Evolutionary conservation across 2,329 filamentous ascomycete species (phyloP).

Genomic region (Dissoconium aciculare): DNA sequence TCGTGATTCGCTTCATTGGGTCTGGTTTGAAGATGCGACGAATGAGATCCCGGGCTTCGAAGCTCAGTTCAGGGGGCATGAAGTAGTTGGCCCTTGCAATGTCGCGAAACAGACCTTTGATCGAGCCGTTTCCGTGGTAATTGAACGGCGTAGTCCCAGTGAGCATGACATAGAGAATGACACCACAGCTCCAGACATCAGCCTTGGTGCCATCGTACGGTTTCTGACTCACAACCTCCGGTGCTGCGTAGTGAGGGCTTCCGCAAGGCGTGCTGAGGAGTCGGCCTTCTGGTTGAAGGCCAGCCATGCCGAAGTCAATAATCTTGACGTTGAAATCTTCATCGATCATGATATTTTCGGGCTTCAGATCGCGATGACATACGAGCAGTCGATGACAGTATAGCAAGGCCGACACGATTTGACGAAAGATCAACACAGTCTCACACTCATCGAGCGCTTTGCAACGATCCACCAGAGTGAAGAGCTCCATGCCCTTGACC

Average conservation of each 20-base stretch:
- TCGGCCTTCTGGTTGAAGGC: slow-evolving; percentile 65
- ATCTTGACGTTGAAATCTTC: slow-evolving; percentile 64
- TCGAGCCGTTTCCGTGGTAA: slow-evolving; percentile 45
- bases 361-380: slow-evolving; percentile 90
- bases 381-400: slow-evolving; percentile 94
- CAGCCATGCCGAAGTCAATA: slow-evolving; percentile 96
- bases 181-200: slow-evolving; percentile 89
- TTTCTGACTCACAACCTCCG: slow-evolving; percentile 66
- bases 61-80: slow-evolving; percentile 38
- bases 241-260: slow-evolving; percentile 91
- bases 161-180: slow-evolving; percentile 78
- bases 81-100: slow-evolving; percentile 35
- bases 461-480: slow-evolving; percentile 64
- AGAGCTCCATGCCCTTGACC: slow-evolving; percentile 70
- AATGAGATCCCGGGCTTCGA: slow-evolving; percentile 64
- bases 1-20: slow-evolving; percentile 62
- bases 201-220: slow-evolving; percentile 73
- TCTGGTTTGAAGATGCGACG: slow-evolving; percentile 63
- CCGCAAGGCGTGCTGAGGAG: slow-evolving; percentile 81
- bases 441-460: slow-evolving; percentile 66
- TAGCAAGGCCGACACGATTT: slow-evolving; percentile 80
- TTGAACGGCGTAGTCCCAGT: slow-evolving; percentile 70
- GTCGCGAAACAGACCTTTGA: slow-evolving; percentile 48
- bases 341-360: slow-evolving; percentile 87
- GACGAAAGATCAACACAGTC: slow-evolving; percentile 72